Evolutionary conservation across 345 rosid genomes (phyloP).

Genomic region (Jatropha curcas): DNA sequence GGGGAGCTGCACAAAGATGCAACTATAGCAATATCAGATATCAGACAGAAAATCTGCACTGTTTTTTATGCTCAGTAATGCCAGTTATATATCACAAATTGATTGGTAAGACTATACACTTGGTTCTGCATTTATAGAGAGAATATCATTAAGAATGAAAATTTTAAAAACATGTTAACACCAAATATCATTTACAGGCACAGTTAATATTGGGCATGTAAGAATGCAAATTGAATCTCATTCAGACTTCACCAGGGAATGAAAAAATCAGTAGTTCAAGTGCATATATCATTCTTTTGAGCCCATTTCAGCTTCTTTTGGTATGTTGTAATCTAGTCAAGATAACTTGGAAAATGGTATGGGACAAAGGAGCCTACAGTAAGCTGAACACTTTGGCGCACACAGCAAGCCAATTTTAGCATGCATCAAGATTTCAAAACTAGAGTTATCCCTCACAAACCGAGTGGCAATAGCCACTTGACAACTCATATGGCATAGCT

Average conservation of each 20-base stretch:
- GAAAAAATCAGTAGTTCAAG: not conserved
- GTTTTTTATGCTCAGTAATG: not conserved
- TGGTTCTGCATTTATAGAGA: not conserved
- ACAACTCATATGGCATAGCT: not conserved
- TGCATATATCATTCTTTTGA: not conserved
- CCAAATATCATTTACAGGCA: not conserved
- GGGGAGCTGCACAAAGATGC: constrained; percentile 66
- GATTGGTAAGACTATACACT: not conserved
- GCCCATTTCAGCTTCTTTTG: not conserved
- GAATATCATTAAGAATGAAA: not conserved
- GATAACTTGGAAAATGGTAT: not conserved
- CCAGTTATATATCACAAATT: not conserved
- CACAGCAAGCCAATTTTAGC: not conserved
- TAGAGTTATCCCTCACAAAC: not conserved
- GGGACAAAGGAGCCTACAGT: not conserved
- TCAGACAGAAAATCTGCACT: constrained; percentile 16
- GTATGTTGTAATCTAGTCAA: not conserved
- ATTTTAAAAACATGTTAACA: not conserved
- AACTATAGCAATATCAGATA: constrained; percentile 20
- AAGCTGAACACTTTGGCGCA: not conserved
- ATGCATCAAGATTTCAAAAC: not conserved
- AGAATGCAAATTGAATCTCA: not conserved
- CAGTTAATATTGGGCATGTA: not conserved
- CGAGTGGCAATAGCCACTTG: constrained; percentile 4
- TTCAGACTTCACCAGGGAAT: not conserved